phyloP scores from a whole-genome alignment of 1,139 yeast species.

The Taiozyma sp. region DNA sequence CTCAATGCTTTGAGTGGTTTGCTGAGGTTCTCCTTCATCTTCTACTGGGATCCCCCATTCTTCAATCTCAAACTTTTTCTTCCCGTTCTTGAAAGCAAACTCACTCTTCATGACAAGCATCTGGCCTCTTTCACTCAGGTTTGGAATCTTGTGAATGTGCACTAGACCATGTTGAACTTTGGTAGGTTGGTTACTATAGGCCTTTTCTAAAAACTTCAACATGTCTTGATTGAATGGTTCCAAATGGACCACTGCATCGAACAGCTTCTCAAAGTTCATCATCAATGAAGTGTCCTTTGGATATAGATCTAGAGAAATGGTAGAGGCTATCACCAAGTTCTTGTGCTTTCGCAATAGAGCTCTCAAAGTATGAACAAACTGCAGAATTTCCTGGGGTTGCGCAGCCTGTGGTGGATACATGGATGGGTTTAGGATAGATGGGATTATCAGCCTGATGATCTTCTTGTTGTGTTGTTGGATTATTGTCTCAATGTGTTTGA shows the following conservation, averaged over 20 bases:
- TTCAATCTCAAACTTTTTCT: constrained; percentile 77
- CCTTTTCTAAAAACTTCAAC: constrained; percentile 57
- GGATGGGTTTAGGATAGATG: constrained; percentile 76
- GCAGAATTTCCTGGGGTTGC: constrained; percentile 44
- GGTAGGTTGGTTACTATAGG: constrained; percentile 65
- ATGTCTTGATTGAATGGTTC: constrained; percentile 82
- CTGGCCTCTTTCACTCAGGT: constrained; percentile 59
- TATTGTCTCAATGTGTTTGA: constrained; percentile 37
- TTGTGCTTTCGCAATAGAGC: constrained; percentile 44
- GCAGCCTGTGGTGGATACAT: constrained; percentile 55
- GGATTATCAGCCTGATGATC: constrained; percentile 64
- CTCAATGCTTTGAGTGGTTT: constrained; percentile 22
- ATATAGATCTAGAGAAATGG: constrained; percentile 64
- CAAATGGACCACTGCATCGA: constrained; percentile 68
- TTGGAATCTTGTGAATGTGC: constrained; percentile 68
- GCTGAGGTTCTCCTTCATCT: constrained; percentile 33
- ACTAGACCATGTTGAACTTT: constrained; percentile 83
- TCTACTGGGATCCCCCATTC: constrained; percentile 96
- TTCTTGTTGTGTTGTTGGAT: constrained; percentile 37
- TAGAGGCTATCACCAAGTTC: constrained; percentile 42
- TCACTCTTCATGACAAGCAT: constrained; percentile 76
- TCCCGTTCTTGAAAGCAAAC: constrained; percentile 81
- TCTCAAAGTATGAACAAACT: constrained; percentile 59
- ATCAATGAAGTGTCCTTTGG: constrained; percentile 49
- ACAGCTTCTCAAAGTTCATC: constrained; percentile 49